phyloP scores from a whole-genome alignment of 768 basidiomycete species.

The Mrakia hoshinonis region DNA sequence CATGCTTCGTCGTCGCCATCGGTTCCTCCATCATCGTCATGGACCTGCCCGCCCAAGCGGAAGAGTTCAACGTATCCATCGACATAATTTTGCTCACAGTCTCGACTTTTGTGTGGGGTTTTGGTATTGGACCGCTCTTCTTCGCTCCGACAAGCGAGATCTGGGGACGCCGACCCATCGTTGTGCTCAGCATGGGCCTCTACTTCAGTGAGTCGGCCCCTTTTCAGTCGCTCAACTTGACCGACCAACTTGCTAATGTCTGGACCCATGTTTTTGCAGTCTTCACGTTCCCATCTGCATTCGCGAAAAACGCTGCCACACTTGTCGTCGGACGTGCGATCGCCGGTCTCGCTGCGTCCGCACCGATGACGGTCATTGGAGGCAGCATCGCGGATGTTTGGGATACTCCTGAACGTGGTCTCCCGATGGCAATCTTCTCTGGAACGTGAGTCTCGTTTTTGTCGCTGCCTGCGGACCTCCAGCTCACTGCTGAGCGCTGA shows the following conservation, averaged over 20 bases:
- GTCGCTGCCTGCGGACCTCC: too few relatives aligned
- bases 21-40: conserved; percentile 34
- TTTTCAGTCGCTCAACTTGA: background rate
- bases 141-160: conserved; percentile 38
- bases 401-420: conserved; percentile 36
- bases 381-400: conserved; percentile 33
- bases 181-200: conserved; percentile 34
- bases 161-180: conserved; percentile 35
- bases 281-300: conserved; percentile 40
- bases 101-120: conserved; percentile 30
- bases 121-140: conserved; percentile 38
- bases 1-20: conserved; percentile 35
- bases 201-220: conserved; percentile 29
- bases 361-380: conserved; percentile 34
- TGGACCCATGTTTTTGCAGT: conserved; percentile 2
- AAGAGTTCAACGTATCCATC: conserved; percentile 31
- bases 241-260: background rate
- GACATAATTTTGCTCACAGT: conserved; percentile 30
- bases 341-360: conserved; percentile 36
- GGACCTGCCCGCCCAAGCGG: conserved; percentile 1
- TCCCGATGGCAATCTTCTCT: conserved; percentile 38
- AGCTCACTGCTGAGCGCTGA: background rate
- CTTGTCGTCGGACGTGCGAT: conserved; percentile 37
- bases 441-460: conserved; percentile 20
- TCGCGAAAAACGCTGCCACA: conserved; percentile 36